Evolutionary conservation across 2,329 filamentous ascomycete species (phyloP).

Genomic region (Lasiodiplodia gonubiensis): DNA sequence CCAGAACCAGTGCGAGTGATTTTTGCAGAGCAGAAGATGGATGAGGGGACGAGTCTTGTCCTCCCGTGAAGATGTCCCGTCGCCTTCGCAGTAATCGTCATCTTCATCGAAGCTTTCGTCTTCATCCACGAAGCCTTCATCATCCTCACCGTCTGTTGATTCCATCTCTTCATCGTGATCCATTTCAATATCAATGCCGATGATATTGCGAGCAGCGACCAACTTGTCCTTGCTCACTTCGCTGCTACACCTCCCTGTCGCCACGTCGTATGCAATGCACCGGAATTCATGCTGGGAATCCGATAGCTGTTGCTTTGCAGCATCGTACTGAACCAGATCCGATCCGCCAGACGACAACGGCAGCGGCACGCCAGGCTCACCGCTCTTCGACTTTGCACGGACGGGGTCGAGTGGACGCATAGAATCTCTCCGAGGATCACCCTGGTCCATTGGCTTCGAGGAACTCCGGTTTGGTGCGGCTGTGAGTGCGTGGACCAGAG

Average conservation of each 20-base stretch:
- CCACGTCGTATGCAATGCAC: background rate
- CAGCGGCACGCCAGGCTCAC: no score
- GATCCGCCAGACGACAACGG: background rate
- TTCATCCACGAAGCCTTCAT: background rate
- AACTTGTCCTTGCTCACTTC: background rate
- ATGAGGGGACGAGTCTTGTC: background rate
- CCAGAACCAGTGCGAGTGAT: background rate
- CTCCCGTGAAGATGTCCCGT: background rate
- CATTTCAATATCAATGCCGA: background rate
- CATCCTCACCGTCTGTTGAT: background rate
- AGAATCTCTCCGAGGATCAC: background rate
- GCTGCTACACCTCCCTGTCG: background rate
- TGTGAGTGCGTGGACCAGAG: background rate
- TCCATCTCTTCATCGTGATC: background rate
- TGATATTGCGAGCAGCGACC: background rate
- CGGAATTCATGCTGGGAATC: background rate
- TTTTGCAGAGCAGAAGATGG: background rate
- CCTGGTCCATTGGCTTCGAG: background rate
- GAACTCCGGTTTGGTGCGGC: background rate
- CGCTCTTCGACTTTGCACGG: no score
- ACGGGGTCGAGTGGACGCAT: background rate
- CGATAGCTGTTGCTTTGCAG: background rate
- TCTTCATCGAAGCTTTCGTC: background rate
- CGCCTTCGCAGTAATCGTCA: background rate
- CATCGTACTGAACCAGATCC: background rate